Evolutionary conservation across 1,139 yeast genomes (phyloP).

Genomic region (Starmera stellimalicola): DNA sequence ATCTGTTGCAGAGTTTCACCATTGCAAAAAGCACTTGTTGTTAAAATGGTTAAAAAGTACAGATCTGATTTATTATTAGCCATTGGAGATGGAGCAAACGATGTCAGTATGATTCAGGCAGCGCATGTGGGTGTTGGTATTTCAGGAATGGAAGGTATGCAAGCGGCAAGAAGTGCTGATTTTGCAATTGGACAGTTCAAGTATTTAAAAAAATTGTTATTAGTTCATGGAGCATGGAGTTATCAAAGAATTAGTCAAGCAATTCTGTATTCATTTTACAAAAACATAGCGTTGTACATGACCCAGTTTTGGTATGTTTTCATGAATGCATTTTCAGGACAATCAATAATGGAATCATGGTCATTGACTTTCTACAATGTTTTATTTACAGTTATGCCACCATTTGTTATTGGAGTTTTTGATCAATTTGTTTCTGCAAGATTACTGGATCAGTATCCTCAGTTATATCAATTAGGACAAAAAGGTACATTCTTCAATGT

Average conservation of each 20-base stretch:
- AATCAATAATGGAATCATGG: slow-evolving; percentile 96
- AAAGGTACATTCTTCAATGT: slow-evolving; percentile 83
- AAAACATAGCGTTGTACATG: slow-evolving; percentile 91
- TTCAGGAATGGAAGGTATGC: slow-evolving; percentile 99
- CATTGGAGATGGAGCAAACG: slow-evolving; percentile 98
- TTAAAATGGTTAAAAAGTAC: slow-evolving; percentile 79
- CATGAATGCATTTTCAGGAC: slow-evolving; percentile 88
- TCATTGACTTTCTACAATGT: slow-evolving; percentile 93
- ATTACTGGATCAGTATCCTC: slow-evolving; percentile 84
- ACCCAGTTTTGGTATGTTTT: slow-evolving; percentile 98
- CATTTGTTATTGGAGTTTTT: slow-evolving; percentile 91
- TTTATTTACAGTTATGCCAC: slow-evolving; percentile 91
- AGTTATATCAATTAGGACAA: slow-evolving; percentile 85
- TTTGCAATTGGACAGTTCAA: slow-evolving; percentile 94
- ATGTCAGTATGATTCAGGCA: slow-evolving; percentile 97
- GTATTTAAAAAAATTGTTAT: slow-evolving; percentile 66
- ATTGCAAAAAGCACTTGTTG: slow-evolving; percentile 92
- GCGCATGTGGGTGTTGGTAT: slow-evolving; percentile 99
- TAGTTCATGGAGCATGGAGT: slow-evolving; percentile 98
- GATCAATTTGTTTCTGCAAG: slow-evolving; percentile 95
- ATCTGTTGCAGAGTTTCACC: slow-evolving; percentile 98
- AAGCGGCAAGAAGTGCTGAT: slow-evolving; percentile 97
- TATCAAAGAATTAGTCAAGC: slow-evolving; percentile 91
- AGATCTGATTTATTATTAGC: slow-evolving; percentile 76
- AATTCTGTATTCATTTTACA: slow-evolving; percentile 88